These are phyloP conservation scores for Anastatica hierochuntica DNA, from an alignment of 345 rosid genomes.

Conservation along the genomic window DNA sequence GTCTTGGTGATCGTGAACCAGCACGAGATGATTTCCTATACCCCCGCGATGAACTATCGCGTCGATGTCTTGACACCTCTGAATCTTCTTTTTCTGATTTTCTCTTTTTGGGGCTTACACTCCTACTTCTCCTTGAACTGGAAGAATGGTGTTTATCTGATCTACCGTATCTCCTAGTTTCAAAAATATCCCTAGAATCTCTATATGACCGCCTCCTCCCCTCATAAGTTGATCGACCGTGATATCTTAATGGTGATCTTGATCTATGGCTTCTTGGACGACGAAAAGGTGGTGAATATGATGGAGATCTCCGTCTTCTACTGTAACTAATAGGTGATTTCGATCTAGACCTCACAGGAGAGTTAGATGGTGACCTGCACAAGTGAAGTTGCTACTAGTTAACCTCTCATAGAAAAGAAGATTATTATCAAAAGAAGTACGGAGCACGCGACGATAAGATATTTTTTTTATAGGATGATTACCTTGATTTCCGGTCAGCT, in stretches of 20 bases:
- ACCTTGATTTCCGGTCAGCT: conserved; percentile 57
- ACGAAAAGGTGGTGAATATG: conserved; percentile 58
- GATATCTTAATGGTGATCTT: conserved; percentile 60
- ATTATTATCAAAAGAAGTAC: neutral
- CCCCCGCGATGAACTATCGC: conserved; percentile 44
- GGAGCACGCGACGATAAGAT: too few relatives aligned
- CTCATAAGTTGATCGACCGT: conserved; percentile 45
- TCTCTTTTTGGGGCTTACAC: conserved; percentile 55
- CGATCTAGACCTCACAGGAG: conserved; percentile 57
- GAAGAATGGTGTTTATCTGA: conserved; percentile 45
- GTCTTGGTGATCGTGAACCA: conserved; percentile 57
- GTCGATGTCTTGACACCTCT: conserved; percentile 43
- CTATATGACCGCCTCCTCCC: conserved; percentile 46
- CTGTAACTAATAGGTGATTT: conserved; percentile 64
- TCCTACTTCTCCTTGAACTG: conserved; percentile 60
- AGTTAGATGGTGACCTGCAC: conserved; percentile 63
- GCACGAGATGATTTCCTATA: conserved; percentile 38
- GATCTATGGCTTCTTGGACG: conserved; percentile 52
- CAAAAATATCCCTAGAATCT: conserved; percentile 43
- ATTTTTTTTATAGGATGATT: neutral
- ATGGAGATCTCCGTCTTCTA: conserved; percentile 52
- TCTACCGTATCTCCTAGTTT: conserved; percentile 49
- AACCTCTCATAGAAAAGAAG: neutral
- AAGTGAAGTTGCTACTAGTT: conserved; percentile 1
- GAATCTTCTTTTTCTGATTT: conserved; percentile 43